Conservation (phyloP, 1,139 yeast genomes). For the Hansenula lynferdii region DNA sequence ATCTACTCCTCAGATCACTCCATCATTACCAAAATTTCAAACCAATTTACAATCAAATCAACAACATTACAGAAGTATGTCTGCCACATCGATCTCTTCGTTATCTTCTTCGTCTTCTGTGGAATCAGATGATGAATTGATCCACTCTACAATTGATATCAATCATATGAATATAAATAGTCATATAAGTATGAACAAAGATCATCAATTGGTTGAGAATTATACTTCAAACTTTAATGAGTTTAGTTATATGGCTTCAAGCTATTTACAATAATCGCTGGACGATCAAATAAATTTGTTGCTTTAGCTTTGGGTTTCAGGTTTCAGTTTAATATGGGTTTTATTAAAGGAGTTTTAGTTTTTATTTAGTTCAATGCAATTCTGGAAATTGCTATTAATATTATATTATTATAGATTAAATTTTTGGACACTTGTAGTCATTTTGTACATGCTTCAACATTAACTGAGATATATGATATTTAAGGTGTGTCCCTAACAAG, state of each 20-base stretch:
- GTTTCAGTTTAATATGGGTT: too few species aligned
- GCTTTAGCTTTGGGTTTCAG: too few species aligned
- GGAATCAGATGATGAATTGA: slow-evolving; percentile 2
- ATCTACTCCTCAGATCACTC: background rate
- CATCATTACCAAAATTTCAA: slow-evolving; percentile 2
- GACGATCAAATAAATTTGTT: too few species aligned
- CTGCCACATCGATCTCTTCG: slow-evolving; percentile 11
- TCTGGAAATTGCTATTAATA: too few species aligned
- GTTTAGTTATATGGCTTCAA: background rate
- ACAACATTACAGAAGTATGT: slow-evolving; percentile 10
- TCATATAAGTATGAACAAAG: background rate
- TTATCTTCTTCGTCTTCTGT: slow-evolving; percentile 7
- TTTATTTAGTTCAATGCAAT: too few species aligned
- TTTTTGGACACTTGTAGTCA: too few species aligned
- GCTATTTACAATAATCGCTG: background rate
- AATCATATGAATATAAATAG: background rate
- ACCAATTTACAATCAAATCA: background rate
- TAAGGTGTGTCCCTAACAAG: background rate
- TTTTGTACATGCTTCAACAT: too few species aligned
- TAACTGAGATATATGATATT: too few species aligned
- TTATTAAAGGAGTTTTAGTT: too few species aligned
- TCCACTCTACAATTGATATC: background rate
- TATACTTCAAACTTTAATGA: background rate
- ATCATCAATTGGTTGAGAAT: background rate
- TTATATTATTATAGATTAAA: too few species aligned